phyloP scores from a whole-genome alignment of 1,139 yeast genomes.

The Taiozyma sp. region DNA sequence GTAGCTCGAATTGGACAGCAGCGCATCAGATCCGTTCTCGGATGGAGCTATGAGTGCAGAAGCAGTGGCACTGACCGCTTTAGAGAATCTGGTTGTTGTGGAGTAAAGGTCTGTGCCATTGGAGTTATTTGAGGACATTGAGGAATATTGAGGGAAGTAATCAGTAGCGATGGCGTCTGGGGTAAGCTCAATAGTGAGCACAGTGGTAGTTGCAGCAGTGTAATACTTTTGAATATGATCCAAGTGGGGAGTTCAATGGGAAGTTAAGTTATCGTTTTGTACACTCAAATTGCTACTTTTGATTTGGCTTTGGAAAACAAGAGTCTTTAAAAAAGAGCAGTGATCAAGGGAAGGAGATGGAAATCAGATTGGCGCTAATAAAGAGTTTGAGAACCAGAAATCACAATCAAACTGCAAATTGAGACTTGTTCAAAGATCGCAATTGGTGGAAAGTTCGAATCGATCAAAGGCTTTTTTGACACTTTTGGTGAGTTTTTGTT shows the following conservation, averaged over 20 bases:
- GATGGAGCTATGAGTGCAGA: constrained; percentile 33
- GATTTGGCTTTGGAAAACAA: not conserved
- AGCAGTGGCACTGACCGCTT: constrained; percentile 40
- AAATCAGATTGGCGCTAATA: not conserved
- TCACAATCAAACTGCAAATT: not conserved
- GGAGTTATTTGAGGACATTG: constrained; percentile 3
- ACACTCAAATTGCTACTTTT: not conserved
- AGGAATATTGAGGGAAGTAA: not conserved
- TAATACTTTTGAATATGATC: not conserved
- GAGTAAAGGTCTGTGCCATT: constrained; percentile 21
- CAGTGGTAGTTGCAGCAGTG: not conserved
- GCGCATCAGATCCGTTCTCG: constrained; percentile 25
- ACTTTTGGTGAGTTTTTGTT: not conserved
- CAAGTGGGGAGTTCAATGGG: too few relatives aligned
- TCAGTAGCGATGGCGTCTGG: not conserved
- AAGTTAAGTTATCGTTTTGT: not conserved
- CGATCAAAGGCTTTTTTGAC: not conserved
- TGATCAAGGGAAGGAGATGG: too few relatives aligned
- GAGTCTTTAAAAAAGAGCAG: too few relatives aligned
- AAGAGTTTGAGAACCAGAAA: too few relatives aligned
- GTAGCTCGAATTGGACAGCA: constrained; percentile 34
- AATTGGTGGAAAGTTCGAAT: not conserved
- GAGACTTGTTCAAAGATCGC: not conserved
- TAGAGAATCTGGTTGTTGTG: constrained; percentile 27
- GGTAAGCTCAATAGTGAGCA: not conserved